These are phyloP conservation scores for Purpureocillium takamizusanense DNA, from an alignment of 2,329 filamentous ascomycete species.

Conservation along the genomic window DNA sequence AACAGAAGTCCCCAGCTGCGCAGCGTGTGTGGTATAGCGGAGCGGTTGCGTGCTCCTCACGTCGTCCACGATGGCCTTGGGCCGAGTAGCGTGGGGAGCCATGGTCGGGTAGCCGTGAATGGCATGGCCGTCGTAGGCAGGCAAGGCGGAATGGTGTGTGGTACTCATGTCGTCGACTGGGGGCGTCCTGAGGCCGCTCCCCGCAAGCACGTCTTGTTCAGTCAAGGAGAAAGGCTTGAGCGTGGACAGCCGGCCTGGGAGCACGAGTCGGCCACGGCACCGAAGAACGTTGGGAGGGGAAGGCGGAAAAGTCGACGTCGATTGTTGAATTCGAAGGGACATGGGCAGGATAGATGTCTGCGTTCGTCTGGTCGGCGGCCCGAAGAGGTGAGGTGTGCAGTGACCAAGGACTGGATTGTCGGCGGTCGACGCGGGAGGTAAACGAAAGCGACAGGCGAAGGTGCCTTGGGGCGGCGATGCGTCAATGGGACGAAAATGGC, in stretches of 20 bases:
- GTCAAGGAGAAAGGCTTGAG: slow-evolving; percentile 14
- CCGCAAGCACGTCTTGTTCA: slow-evolving; percentile 10
- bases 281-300: slow-evolving; percentile 12
- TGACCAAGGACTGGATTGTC: slow-evolving; percentile 5
- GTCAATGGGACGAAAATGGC: background rate
- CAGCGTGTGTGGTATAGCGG: slow-evolving; percentile 19
- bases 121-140: slow-evolving; percentile 37
- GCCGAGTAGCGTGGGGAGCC: slow-evolving; percentile 21
- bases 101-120: slow-evolving; percentile 28
- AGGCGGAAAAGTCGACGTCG: slow-evolving; percentile 10
- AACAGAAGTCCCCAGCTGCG: slow-evolving; percentile 5
- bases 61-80: slow-evolving; percentile 23
- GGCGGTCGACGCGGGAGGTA: background rate
- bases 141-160: slow-evolving; percentile 38
- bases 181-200: slow-evolving; percentile 38
- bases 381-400: slow-evolving; percentile 1
- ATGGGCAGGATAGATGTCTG: slow-evolving; percentile 10
- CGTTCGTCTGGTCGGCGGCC: background rate
- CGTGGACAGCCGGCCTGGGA: slow-evolving; percentile 9
- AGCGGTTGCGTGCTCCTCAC: slow-evolving; percentile 20
- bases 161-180: slow-evolving; percentile 44
- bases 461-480: background rate
- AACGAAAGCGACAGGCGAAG: background rate
- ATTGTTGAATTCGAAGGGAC: slow-evolving; percentile 16
- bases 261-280: slow-evolving; percentile 10